These are phyloP conservation scores for Aspergillus aculeatus DNA, from an alignment of 2,329 filamentous ascomycete genomes.

Conservation along the genomic window DNA sequence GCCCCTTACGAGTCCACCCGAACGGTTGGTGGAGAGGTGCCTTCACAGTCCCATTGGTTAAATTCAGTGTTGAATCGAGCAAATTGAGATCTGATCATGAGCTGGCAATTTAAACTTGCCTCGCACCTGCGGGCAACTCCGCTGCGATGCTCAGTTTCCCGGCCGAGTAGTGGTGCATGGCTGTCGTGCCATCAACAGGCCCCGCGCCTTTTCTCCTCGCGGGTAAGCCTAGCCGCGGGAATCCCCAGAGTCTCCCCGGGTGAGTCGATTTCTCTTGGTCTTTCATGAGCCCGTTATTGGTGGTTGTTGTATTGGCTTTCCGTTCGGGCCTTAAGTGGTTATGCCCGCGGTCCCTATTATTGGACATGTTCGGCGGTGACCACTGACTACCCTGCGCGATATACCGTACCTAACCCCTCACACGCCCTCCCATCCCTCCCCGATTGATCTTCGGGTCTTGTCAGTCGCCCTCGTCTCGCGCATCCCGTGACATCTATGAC, in stretches of 20 bases:
- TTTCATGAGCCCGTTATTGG: too few relatives aligned
- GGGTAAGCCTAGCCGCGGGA: constrained; percentile 16
- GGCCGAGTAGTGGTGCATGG: constrained; percentile 31
- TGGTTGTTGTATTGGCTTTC: not conserved
- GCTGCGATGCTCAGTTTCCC: constrained; percentile 29
- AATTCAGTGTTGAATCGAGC: not conserved
- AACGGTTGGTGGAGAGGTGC: constrained; percentile 14
- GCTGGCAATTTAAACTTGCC: constrained; percentile 33
- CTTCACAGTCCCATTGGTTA: constrained; percentile 16
- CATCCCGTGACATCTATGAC: constrained; percentile 17
- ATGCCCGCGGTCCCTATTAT: not conserved
- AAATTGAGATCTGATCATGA: constrained; percentile 20
- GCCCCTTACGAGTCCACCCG: constrained; percentile 11
- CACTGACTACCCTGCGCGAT: not conserved
- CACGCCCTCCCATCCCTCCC: not conserved
- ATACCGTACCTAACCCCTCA: not conserved
- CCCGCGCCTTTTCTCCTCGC: constrained; percentile 15
- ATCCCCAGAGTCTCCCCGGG: not conserved
- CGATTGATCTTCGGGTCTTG: constrained; percentile 2
- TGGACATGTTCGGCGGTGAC: not conserved
- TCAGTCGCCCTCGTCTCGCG: constrained; percentile 13
- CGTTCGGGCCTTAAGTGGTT: not conserved
- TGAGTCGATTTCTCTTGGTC: not conserved
- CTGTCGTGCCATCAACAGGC: constrained; percentile 20
- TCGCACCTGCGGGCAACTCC: constrained; percentile 32